phyloP scores from a whole-genome alignment of 495 filamentous ascomycete species.

The Melanomma pulvis-pyrius region DNA sequence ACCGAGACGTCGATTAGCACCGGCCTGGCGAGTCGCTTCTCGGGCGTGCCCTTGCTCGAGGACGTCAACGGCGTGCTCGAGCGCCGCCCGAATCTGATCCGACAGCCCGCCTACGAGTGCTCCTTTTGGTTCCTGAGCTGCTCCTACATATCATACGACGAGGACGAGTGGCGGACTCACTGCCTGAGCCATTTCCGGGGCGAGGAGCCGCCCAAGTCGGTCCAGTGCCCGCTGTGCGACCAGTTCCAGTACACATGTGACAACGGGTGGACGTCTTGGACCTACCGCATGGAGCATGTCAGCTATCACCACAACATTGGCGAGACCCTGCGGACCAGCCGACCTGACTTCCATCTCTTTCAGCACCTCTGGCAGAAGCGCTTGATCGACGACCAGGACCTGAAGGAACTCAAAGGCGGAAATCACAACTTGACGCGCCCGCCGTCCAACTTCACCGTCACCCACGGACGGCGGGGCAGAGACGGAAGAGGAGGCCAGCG shows the following conservation, averaged over 20 bases:
- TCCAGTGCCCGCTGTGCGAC: slow-evolving; percentile 35
- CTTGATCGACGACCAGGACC: slow-evolving; percentile 36
- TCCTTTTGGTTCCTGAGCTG: slow-evolving; percentile 39
- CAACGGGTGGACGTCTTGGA: slow-evolving; percentile 25
- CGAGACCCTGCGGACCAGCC: slow-evolving; percentile 29
- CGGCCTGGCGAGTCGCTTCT: slow-evolving; percentile 27
- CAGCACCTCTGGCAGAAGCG: slow-evolving; percentile 36
- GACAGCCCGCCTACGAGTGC: slow-evolving; percentile 31
- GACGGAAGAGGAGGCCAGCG: slow-evolving; percentile 5
- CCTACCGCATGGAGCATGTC: slow-evolving; percentile 33
- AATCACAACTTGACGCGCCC: slow-evolving; percentile 31
- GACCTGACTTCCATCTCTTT: slow-evolving; percentile 39
- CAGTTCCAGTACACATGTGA: slow-evolving; percentile 25
- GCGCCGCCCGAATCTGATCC: slow-evolving; percentile 9
- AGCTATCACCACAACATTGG: slow-evolving; percentile 29
- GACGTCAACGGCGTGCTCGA: slow-evolving; percentile 35
- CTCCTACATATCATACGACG: slow-evolving; percentile 27
- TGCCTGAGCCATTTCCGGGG: slow-evolving; percentile 35
- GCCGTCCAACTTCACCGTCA: slow-evolving; percentile 27
- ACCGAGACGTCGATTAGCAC: slow-evolving; percentile 35
- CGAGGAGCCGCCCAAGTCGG: slow-evolving; percentile 37
- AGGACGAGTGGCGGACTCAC: slow-evolving; percentile 34
- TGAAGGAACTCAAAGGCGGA: slow-evolving; percentile 39
- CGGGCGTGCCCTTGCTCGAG: slow-evolving; percentile 34
- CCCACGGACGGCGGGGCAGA: slow-evolving; percentile 9